Evolutionary conservation across 106 monocot species (phyloP).

Genomic region (Apostasia shenzhenica): DNA sequence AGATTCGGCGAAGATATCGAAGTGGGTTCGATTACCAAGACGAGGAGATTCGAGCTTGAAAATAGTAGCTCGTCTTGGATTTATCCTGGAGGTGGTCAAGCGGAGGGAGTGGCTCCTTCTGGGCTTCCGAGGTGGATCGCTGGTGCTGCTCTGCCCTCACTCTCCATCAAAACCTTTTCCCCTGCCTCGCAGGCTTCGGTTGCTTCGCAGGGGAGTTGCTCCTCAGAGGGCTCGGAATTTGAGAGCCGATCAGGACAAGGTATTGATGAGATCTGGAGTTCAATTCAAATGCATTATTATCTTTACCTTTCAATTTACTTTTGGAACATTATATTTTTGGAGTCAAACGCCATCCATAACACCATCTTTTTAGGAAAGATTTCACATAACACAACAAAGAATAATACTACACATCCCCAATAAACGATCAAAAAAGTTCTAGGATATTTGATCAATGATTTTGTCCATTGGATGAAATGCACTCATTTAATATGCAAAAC

Average conservation of each 20-base stretch:
- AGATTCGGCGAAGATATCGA: conserved; percentile 9
- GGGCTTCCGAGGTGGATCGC: conserved; percentile 1
- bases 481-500: too few relatives aligned
- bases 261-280: neutral
- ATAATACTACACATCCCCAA: too few relatives aligned
- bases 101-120: neutral
- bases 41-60: conserved; percentile 3
- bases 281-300: neutral
- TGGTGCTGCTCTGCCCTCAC: neutral
- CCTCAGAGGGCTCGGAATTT: conserved; percentile 14
- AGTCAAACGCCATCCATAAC: neutral
- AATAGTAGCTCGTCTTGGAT: neutral
- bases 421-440: too few relatives aligned
- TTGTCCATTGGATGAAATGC: too few relatives aligned
- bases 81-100: neutral
- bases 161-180: neutral
- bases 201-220: conserved; percentile 29
- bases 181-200: conserved; percentile 12
- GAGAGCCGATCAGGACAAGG: conserved; percentile 21
- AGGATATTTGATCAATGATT: too few relatives aligned
- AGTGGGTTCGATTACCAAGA: neutral
- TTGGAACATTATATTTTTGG: neutral
- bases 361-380: neutral
- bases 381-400: neutral
- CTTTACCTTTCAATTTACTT: neutral